Evolutionary conservation across 108 stramenopile genomes (phyloP), one percentile per base, ranked within the genome.

Genomic region (Pseudonitzschia pungens): DNA sequence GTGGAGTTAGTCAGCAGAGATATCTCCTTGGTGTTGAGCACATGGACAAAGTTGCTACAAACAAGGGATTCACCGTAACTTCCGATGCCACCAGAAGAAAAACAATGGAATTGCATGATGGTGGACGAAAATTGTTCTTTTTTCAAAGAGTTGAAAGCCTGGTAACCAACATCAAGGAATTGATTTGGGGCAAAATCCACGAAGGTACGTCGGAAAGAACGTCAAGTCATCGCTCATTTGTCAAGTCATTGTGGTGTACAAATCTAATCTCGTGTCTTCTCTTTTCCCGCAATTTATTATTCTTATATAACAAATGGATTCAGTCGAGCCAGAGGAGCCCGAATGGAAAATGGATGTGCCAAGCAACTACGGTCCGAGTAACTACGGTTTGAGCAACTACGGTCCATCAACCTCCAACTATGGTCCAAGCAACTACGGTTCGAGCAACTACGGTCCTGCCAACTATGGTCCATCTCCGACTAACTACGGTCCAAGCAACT

Each of bases 1-100:
- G 72, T n/a, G 72, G 72, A 52, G 50, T 53, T 14, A 73, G 72
- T 54, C 58, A 73, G 26, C 62, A 73, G 33, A 21, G 72, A 42
- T 73, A 73, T 53, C 24, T 52, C 7, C 29, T 62, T 62, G 60
- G 33, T 40, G n/a, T 0, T n/a, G 41, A 40, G 20, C 28, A 62
- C 60, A 62, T 62, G 60, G 32, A 33, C 18, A 33, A 10, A 40
- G 60, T 33, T 62, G 36, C 60, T 0, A 0, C 40, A 12, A 62
- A 62, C 15, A 21, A 62, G 12, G 32, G 60, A 31, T 40, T 62
- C 36, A 40, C 36, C 16, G 36, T 62, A 12, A 40, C 54, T 24
- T 55, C 54, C 54, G 21, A 26, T 55, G 9, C 54, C 26, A 4
- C 54, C 1, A 55, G 21, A 26, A 26, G 22, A 20, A 24, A 2